A percentile compares a stretch with the other conserved stretches of the same genome.
Conservation (phyloP, 345 rosid species). For the Conringia planisiliqua region DNA sequence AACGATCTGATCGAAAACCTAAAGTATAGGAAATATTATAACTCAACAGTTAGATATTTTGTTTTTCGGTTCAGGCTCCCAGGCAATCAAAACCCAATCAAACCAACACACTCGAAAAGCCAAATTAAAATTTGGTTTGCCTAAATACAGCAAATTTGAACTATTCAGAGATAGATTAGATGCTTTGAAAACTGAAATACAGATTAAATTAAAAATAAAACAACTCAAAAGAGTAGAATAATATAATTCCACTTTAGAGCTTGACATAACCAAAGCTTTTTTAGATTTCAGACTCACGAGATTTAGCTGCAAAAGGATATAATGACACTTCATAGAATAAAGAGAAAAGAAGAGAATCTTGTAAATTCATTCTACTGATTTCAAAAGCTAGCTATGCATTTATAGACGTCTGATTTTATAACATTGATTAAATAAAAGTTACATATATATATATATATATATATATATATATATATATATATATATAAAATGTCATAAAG, state of each 20-base stretch:
- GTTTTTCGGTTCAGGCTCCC: background rate
- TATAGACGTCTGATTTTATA: background rate
- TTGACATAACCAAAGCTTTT: background rate
- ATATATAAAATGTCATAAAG: background rate
- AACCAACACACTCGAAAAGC: background rate
- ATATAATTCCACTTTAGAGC: background rate
- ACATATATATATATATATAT: no score
- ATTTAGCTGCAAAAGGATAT: background rate
- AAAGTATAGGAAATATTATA: background rate
- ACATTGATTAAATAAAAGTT: background rate
- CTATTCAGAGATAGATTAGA: conserved; percentile 7
- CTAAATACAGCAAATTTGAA: background rate
- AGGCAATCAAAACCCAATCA: background rate
- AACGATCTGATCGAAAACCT: background rate
- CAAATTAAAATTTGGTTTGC: background rate
- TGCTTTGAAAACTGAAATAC: background rate
- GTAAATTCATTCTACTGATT: background rate
- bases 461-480: no score
- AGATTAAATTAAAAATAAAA: background rate
- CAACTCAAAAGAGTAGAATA: background rate
- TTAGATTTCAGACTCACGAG: background rate
- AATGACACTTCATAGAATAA: background rate
- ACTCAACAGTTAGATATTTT: background rate
- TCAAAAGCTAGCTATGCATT: background rate
- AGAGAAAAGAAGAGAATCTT: background rate